Base-by-base conservation (phyloP, 108 stramenopile genomes). In the Fragilaria radians region DNA sequence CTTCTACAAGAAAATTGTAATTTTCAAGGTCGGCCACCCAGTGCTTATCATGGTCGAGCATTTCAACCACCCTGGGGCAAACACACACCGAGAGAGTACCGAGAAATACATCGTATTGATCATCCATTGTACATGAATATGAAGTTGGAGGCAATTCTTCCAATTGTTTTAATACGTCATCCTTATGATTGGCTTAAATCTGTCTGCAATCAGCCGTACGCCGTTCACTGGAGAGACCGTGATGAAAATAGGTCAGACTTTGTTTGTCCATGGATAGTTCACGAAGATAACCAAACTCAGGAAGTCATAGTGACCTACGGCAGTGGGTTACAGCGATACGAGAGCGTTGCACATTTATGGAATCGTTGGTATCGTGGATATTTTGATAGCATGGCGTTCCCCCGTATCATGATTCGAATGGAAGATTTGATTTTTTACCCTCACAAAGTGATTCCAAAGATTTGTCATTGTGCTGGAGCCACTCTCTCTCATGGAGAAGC, bases 391-490 rank as follows among this genome's bases (percentile, higher is more conserved):
- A 31, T 49, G 19, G 42, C 67, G 9, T 80, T 62, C 65, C 86
- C 86, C 4, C 63, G 57, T 5, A 36, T 87, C 11, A 79, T 87
- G 52, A 63, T 90, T 19, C 80, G 89, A 32, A 82, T 86, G 54
- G 89, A 91, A 59, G 90, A 91, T 66, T 70, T 86, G 48, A 62
- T 83, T 7, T 83, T 88, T 69, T 71, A 81, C 63, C 79, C 82
- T 11, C 48, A 70, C 21, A 45, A 76, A 33, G 79, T 85, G n/a
- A 79, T 83, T 34, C 48, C 57, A 47, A 48, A 61, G 24, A 59
- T 88, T 31, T 88, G 85, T 53, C 63, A 77, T 32, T 91, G 90
- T 64, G 81, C 74, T 24, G 90, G 90, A 1, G 86, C 78, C 2
- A 27, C 27, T 22, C 51, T 72, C 9, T 11, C 67, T 74, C 36